Base-by-base conservation (phyloP, 345 rosid genomes). In the Euphorbia peplus region DNA sequence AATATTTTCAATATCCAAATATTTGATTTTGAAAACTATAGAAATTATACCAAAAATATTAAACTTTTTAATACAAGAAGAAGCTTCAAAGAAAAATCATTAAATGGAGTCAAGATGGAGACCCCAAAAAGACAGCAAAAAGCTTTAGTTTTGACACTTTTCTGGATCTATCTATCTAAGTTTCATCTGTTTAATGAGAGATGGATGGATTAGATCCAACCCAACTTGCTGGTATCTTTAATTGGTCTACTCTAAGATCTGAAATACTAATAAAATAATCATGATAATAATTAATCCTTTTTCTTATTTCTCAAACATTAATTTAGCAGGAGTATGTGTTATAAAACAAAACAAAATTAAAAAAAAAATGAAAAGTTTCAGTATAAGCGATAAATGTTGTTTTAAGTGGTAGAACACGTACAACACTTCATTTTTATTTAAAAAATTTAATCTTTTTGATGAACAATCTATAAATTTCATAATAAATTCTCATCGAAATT, bases 71-170 rank as follows among this genome's bases (percentile, higher is more conserved):
- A 41, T 10, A 46, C 14, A 53, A 48, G 51, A 13, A 71, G 80
- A 87, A 75, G 78, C 75, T 81, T 74, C 72, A 71, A 54, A 78
- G 74, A 75, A 57, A 66, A 47, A 65, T 63, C 59, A 59, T 46
- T 46, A 69, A 75, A 22, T 25, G 42, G 11, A 16, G 22, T 19
- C 4, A n/a, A 24, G 6, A 9, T 7, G 55, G 35, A 56, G 30
- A 47, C 64, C 18, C 64, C 60, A 64, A 29, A 48, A 48, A n/a
- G 10, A 46, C 42, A 22, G 63, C 54, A 64, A 64, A 55, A 24
- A 1, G 37, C 37, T 32, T 32, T 32, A 13, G 18, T 11, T 26
- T 56, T 9, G 53, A 41, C 37, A 18, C 4, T 14, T 32, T 53
- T 39, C n/a, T n/a, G 42, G 75, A 76, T 76, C 69, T 61, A 54